Base-by-base conservation (phyloP, 2,329 filamentous ascomycete species). In the Fusarium sp. region DNA sequence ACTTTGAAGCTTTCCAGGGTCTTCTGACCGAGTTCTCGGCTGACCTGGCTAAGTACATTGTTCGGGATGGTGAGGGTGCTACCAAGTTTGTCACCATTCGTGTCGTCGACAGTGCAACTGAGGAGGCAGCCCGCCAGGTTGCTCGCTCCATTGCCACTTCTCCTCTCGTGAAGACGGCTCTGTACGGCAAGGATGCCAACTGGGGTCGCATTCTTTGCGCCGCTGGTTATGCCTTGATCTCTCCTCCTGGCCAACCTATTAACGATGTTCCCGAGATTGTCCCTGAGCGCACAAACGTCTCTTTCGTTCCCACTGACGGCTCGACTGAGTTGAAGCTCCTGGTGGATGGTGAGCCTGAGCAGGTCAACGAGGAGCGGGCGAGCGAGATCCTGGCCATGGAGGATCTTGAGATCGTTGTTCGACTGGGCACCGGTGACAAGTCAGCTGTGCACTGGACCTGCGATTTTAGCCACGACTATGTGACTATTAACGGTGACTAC, bases 131-230 rank as follows among this genome's bases (percentile, higher is more conserved):
- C 2, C 91, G 93, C 65, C 89, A 92, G 79, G 92, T 98, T 70
- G 96, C 95, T 13, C 93, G 92, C 71, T 93, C 94, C 56, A 98
- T 99, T 80, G 95, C 96, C 18, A 91, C 93, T 60, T 98, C 95
- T 1, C 94, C 96, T 10, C 90, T 99, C 14, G 96, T 99, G 77
- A 99, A 99, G 88, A 99, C 96, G 0, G 96, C 96, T 0, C 87
- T 99, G 45, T 99, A 99, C 83, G 96, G 96, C 74, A 94, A 95
- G 82, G 96, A 99, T 81, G 96, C 96, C 20, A 99, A 99, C 87
- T 99, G 96, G 96, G 96, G 96, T 37, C 94, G 96, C 64, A 97
- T 99, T 72, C 89, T 98, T 31, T 98, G 96, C 82, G 96, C 96
- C 1, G 95, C 95, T 6, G 96, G 96, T 4, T 98, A 98, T 81